Percentiles rank a stretch among this genome's conserved stretches.
phyloP scores from a whole-genome alignment of 2,329 filamentous ascomycete species.

The Claviceps purpurea region DNA sequence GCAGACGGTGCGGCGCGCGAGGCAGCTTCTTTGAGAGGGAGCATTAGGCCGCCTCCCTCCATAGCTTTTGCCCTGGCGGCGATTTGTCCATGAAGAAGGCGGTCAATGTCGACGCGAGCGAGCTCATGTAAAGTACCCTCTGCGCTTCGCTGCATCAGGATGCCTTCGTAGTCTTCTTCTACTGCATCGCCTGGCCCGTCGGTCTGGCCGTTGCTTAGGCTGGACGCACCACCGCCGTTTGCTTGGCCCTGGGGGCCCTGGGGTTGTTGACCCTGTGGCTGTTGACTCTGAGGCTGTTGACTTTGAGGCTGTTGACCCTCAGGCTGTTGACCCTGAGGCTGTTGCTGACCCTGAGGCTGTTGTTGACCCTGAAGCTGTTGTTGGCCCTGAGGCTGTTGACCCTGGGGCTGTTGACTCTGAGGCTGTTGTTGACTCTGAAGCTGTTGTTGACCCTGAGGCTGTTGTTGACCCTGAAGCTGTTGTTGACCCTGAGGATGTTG shows the following conservation, averaged over 20 bases:
- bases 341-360: too few relatives aligned
- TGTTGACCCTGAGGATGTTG: conserved; percentile 2
- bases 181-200: conserved; percentile 55
- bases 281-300: too few relatives aligned
- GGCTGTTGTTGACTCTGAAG: too few relatives aligned
- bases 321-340: too few relatives aligned
- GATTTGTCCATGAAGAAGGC: conserved; percentile 55
- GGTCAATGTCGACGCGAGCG: conserved; percentile 52
- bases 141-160: conserved; percentile 44
- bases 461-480: background rate
- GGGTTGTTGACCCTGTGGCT: conserved; percentile 4
- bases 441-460: too few relatives aligned
- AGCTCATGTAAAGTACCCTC: conserved; percentile 41
- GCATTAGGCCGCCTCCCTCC: conserved; percentile 64
- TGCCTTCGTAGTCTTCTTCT: conserved; percentile 41
- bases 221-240: conserved; percentile 6
- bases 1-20: conserved; percentile 14
- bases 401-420: too few relatives aligned
- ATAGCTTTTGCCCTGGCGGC: conserved; percentile 51
- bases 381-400: too few relatives aligned
- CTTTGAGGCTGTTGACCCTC: too few relatives aligned
- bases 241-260: conserved; percentile 13
- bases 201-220: conserved; percentile 40
- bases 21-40: conserved; percentile 48
- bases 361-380: too few relatives aligned